Evolutionary conservation across 1,284 basidiomycete species (phyloP).

Genomic region (Papiliotrema flavescens): DNA sequence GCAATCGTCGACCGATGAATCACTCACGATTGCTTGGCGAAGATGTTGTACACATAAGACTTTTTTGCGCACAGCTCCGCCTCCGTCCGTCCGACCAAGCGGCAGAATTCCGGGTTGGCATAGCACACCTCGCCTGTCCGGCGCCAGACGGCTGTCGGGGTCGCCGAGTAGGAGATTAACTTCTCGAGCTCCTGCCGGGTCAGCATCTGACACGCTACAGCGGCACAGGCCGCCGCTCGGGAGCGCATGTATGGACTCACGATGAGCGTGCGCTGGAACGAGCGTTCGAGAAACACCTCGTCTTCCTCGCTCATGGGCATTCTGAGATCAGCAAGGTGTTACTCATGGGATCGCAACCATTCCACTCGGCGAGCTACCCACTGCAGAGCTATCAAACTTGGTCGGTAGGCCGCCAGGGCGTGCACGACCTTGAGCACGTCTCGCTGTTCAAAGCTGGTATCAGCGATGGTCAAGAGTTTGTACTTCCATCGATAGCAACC

Average conservation of each 20-base stretch:
- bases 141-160: conserved; percentile 99
- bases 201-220: neutral
- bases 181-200: conserved; percentile 83
- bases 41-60: conserved; percentile 89
- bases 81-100: conserved; percentile 83
- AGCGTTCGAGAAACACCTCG: conserved; percentile 91
- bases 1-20: neutral
- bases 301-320: conserved; percentile 90
- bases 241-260: conserved; percentile 53
- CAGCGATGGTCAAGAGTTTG: neutral
- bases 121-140: conserved; percentile 96
- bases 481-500: conserved; percentile 13
- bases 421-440: conserved; percentile 92
- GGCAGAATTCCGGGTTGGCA: conserved; percentile 92
- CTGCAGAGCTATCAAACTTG: conserved; percentile 91
- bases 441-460: conserved; percentile 82
- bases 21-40: conserved; percentile 70
- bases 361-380: conserved; percentile 21
- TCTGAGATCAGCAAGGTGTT: conserved; percentile 26
- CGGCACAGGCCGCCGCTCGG: neutral
- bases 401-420: conserved; percentile 88
- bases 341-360: neutral
- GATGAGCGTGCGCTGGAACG: conserved; percentile 87
- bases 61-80: conserved; percentile 71
- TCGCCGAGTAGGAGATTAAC: conserved; percentile 93